Percentiles rank a stretch among this genome's conserved stretches.
Conservation (phyloP, 345 rosid species). For the Eucalyptus tenuipes region DNA sequence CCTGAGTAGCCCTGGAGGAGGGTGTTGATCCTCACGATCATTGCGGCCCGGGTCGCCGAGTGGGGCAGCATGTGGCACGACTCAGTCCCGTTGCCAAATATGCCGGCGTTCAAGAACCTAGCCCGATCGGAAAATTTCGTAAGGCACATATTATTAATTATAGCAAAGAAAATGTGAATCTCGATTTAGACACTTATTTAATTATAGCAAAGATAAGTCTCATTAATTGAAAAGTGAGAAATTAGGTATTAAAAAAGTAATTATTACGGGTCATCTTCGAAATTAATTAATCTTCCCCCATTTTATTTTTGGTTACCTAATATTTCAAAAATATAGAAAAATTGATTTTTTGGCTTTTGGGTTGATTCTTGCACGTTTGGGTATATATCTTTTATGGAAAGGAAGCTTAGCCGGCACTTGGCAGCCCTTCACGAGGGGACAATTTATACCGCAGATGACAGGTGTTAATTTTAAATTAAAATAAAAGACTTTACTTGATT, state of each 20-base stretch:
- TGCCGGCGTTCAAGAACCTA: constrained; percentile 62
- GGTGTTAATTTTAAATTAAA: neutral
- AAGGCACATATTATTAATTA: neutral
- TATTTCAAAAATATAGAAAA: neutral
- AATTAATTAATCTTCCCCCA: neutral
- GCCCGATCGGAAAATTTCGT: neutral
- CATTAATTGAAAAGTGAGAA: neutral
- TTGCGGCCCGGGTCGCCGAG: constrained; percentile 58
- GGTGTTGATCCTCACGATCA: constrained; percentile 74
- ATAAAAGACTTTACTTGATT: neutral
- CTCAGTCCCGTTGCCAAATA: constrained; percentile 49
- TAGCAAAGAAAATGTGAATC: neutral
- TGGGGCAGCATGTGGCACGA: constrained; percentile 46
- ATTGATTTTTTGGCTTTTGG: neutral
- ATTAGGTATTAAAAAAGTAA: neutral
- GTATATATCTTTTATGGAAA: neutral
- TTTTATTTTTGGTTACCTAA: neutral
- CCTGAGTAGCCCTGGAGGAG: constrained; percentile 70
- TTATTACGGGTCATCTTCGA: neutral
- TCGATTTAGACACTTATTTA: neutral
- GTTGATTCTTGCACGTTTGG: neutral
- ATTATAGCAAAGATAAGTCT: neutral
- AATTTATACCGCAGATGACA: neutral
- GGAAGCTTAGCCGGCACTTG: neutral
- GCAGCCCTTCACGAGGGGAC: neutral